Percentiles rank a stretch among this genome's conserved stretches.
Evolutionary conservation across 1,284 basidiomycete genomes (phyloP).

Genomic region (Moesziomyces sp.): DNA sequence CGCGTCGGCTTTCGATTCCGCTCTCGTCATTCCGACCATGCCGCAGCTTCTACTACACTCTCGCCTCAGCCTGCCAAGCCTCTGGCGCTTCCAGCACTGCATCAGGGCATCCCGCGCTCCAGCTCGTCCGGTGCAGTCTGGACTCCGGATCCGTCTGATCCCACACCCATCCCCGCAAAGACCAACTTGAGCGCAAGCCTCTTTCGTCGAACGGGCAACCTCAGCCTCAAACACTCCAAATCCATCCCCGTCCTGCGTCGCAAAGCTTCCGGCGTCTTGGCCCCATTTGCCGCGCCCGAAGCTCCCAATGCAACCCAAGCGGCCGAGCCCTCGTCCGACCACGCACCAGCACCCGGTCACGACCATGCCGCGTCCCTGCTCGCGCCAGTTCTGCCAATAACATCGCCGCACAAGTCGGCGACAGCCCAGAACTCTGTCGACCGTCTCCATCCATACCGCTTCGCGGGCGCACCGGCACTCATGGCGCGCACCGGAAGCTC

Average conservation of each 20-base stretch:
- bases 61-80: neutral
- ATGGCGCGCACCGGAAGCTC: conserved; percentile 44
- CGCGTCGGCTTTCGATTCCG: conserved; percentile 53
- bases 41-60: neutral
- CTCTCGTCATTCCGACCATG: conserved; percentile 10
- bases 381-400: conserved; percentile 9
- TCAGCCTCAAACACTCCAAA: conserved; percentile 46
- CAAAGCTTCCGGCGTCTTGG: conserved; percentile 28
- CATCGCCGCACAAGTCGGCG: conserved; percentile 8
- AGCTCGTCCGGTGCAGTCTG: conserved; percentile 40
- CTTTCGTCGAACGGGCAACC: conserved; percentile 42
- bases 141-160: conserved; percentile 11
- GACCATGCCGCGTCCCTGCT: neutral
- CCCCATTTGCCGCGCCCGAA: conserved; percentile 1
- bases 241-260: conserved; percentile 51
- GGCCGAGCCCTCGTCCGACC: neutral
- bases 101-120: conserved; percentile 38
- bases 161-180: neutral
- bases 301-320: neutral
- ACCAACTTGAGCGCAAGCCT: conserved; percentile 18
- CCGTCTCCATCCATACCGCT: conserved; percentile 6
- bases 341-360: neutral
- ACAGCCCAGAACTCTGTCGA: neutral
- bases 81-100: conserved; percentile 1
- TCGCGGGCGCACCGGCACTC: neutral